Evolutionary conservation across 2,329 filamentous ascomycete species (phyloP).

Genomic region (Monilinia polystroma): DNA sequence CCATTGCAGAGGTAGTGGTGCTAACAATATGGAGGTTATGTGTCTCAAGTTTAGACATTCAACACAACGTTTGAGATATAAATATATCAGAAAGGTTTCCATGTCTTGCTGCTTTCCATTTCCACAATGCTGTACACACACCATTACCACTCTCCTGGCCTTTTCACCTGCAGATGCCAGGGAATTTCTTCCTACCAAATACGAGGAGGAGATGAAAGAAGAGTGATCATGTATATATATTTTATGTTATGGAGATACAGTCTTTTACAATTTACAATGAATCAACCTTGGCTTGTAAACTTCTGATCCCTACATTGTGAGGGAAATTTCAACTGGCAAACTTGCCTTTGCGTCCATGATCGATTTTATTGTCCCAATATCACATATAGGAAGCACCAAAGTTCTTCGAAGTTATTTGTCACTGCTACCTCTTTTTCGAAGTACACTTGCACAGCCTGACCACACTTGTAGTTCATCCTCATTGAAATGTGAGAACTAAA

Average conservation of each 20-base stretch:
- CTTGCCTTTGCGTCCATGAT: neutral
- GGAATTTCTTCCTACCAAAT: neutral
- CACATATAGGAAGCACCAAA: neutral
- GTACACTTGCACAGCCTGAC: neutral
- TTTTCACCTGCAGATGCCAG: neutral
- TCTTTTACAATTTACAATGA: neutral
- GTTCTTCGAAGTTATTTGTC: neutral
- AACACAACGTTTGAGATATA: neutral
- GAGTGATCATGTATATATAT: neutral
- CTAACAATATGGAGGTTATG: neutral
- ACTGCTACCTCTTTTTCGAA: neutral
- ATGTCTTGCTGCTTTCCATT: neutral
- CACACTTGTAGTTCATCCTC: neutral
- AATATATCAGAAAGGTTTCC: neutral
- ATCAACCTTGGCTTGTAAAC: neutral
- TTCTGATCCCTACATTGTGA: neutral
- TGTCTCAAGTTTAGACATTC: neutral
- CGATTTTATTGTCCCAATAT: neutral
- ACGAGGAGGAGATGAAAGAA: neutral
- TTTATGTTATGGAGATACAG: neutral
- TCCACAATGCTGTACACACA: neutral
- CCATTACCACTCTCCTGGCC: neutral
- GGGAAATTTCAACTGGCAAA: neutral
- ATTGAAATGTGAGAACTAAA: neutral
- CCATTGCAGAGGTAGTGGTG: neutral